Percentiles rank a stretch among this genome's conserved stretches.
Evolutionary conservation across 169 alveolate species (phyloP).

Genomic region (Plasmodium knowlesi): DNA sequence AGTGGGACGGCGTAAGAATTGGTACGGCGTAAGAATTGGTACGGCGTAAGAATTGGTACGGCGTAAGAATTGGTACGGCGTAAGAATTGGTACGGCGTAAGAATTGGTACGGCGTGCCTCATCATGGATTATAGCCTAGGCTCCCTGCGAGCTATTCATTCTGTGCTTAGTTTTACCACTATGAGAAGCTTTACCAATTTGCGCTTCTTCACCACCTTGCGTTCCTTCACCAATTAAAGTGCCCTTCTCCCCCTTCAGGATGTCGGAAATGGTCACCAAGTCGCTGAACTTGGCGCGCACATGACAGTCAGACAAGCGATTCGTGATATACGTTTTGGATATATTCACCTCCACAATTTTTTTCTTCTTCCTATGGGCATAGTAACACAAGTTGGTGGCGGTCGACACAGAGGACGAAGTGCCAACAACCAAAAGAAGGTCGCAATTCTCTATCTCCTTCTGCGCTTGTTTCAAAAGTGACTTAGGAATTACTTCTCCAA

Average conservation of each 20-base stretch:
- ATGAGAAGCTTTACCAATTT: no score
- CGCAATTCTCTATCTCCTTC: conserved; percentile 39
- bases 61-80: background rate
- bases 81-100: background rate
- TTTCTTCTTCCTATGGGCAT: conserved; percentile 53
- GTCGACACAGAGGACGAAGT: conserved; percentile 63
- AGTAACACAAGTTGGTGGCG: conserved; percentile 50
- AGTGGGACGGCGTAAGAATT: background rate
- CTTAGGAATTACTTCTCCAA: conserved; percentile 59
- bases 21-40: background rate
- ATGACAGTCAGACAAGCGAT: conserved; percentile 49
- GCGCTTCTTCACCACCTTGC: no score
- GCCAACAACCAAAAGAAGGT: conserved; percentile 49
- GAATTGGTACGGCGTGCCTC: background rate
- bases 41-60: no score
- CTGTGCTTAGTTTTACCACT: background rate
- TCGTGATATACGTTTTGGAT: conserved; percentile 40
- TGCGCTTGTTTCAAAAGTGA: conserved; percentile 51
- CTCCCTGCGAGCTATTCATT: background rate
- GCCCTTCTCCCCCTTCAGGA: background rate
- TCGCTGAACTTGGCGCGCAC: conserved; percentile 57
- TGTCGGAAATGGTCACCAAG: background rate
- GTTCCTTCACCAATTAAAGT: background rate
- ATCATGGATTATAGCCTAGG: background rate
- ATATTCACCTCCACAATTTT: conserved; percentile 56